Evolutionary conservation across 2,329 filamentous ascomycete genomes (phyloP).

Genomic region (Aspergillus quadricinctus): DNA sequence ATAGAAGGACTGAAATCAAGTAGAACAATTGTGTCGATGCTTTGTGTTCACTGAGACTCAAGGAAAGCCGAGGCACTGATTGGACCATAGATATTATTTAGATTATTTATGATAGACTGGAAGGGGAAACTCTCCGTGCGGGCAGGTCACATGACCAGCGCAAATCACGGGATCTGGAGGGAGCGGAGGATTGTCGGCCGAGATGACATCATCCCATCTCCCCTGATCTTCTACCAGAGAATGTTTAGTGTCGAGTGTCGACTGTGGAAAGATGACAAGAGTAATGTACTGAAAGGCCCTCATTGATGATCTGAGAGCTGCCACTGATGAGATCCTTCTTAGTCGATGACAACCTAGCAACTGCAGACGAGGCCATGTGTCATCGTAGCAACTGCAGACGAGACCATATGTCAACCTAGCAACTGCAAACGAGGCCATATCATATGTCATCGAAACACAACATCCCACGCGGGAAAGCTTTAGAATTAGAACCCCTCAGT

Average conservation of each 20-base stretch:
- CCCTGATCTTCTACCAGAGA: neutral
- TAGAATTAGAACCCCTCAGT: neutral
- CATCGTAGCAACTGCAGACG: neutral
- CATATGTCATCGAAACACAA: neutral
- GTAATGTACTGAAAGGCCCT: neutral
- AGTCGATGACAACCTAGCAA: neutral
- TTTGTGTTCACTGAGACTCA: neutral
- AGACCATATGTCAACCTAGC: neutral
- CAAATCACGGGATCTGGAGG: too few species aligned
- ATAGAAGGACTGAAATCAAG: neutral
- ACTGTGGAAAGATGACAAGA: neutral
- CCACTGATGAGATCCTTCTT: neutral
- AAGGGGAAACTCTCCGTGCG: neutral
- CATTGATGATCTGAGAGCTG: neutral
- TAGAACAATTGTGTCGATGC: neutral
- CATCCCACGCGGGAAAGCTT: neutral
- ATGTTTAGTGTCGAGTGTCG: neutral
- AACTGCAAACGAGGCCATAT: neutral
- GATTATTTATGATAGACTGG: too few species aligned
- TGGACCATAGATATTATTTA: neutral
- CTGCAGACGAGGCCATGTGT: neutral
- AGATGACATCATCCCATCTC: neutral
- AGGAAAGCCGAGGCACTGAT: neutral
- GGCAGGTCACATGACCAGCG: neutral
- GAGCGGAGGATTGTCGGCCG: conserved; percentile 5